phyloP scores from a whole-genome alignment of 345 rosid species.

The Trapa incisa region DNA sequence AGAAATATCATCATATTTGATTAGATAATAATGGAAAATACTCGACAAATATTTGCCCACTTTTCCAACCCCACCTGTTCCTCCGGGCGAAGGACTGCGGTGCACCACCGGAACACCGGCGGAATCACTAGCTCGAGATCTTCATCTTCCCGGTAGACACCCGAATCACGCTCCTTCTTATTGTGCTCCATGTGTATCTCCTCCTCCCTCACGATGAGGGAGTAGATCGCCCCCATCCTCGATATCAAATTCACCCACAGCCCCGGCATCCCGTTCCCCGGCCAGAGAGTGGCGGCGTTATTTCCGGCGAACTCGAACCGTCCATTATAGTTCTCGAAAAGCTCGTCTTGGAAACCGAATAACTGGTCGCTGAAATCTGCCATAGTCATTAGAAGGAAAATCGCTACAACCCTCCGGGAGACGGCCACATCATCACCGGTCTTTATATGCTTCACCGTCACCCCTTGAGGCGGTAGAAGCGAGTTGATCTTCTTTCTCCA shows the following conservation, averaged over 20 bases:
- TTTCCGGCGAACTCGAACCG: slow-evolving; percentile 58
- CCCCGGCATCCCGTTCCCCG: slow-evolving; percentile 85
- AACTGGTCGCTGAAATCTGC: slow-evolving; percentile 91
- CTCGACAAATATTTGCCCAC: no score
- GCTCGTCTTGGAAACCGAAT: slow-evolving; percentile 57
- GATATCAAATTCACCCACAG: slow-evolving; percentile 66
- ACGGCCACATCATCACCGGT: slow-evolving; percentile 58
- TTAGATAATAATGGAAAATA: no score
- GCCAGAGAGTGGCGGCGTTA: slow-evolving; percentile 53
- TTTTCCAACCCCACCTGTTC: slow-evolving; percentile 22
- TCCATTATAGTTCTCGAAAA: slow-evolving; percentile 53
- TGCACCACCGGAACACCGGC: slow-evolving; percentile 60
- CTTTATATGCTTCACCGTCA: slow-evolving; percentile 58
- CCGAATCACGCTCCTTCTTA: slow-evolving; percentile 13
- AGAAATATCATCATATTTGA: no score
- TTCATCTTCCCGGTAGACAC: slow-evolving; percentile 37
- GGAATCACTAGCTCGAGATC: slow-evolving; percentile 64
- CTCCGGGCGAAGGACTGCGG: slow-evolving; percentile 32
- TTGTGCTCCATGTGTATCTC: slow-evolving; percentile 52
- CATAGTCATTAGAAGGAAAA: slow-evolving; percentile 66
- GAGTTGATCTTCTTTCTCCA: slow-evolving; percentile 72
- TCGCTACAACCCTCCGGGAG: slow-evolving; percentile 55
- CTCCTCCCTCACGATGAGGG: slow-evolving; percentile 59
- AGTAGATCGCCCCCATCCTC: slow-evolving; percentile 74
- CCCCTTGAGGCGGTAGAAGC: slow-evolving; percentile 49